Evolutionary conservation across 768 basidiomycete species (phyloP).

Genomic region (Boletus sp.): DNA sequence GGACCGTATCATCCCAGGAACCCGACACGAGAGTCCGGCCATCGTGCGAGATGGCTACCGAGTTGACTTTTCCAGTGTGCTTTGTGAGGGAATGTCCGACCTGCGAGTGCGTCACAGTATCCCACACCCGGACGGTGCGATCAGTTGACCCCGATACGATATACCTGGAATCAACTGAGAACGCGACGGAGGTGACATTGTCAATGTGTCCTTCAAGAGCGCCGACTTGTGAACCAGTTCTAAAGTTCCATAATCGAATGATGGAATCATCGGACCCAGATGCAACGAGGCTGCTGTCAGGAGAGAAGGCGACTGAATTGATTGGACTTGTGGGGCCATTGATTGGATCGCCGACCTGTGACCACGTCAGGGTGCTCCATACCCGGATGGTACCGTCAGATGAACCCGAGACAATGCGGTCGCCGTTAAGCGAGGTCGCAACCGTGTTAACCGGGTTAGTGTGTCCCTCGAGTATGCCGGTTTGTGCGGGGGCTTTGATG

Average conservation of each 20-base stretch:
- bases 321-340: background rate
- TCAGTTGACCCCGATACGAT: background rate
- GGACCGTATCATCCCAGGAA: background rate
- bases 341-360: background rate
- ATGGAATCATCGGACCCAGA: background rate
- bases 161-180: background rate
- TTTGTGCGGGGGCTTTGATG: background rate
- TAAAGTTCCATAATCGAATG: background rate
- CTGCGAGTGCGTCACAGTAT: background rate
- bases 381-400: background rate
- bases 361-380: background rate
- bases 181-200: background rate
- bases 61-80: background rate
- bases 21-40: background rate
- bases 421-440: background rate
- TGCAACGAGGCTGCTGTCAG: background rate
- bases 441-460: background rate
- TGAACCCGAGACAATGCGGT: background rate
- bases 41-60: background rate
- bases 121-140: background rate
- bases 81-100: background rate
- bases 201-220: background rate
- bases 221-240: background rate
- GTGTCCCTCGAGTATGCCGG: background rate
- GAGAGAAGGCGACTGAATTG: background rate